These are phyloP conservation scores for Mortierella antarctica DNA, from an alignment of 192 early-diverging fungal species.

Conservation along the genomic window DNA sequence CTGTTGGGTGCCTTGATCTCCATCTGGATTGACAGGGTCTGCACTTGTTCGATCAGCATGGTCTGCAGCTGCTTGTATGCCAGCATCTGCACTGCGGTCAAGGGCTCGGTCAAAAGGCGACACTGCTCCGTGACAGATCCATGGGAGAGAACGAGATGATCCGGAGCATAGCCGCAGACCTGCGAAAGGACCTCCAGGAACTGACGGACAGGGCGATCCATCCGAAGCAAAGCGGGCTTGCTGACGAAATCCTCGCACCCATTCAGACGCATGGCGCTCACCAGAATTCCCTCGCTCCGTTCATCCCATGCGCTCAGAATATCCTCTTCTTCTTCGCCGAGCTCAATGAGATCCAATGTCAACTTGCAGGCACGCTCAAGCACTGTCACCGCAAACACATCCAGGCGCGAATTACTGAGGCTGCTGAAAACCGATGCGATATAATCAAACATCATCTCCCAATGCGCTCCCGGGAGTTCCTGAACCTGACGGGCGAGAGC, in stretches of 20 bases:
- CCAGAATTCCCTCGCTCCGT: conserved; percentile 29
- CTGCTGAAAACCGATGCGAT: conserved; percentile 12
- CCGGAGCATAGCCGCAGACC: conserved; percentile 21
- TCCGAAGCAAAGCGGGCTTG: conserved; percentile 2
- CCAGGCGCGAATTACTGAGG: conserved; percentile 1
- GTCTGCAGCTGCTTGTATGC: conserved; percentile 45
- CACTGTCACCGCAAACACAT: conserved; percentile 6
- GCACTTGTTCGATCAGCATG: conserved; percentile 36
- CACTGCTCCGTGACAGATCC: conserved; percentile 42
- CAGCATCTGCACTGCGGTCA: conserved; percentile 35
- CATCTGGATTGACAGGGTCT: conserved; percentile 41
- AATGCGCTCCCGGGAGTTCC: conserved; percentile 58
- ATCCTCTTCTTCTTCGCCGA: conserved; percentile 42
- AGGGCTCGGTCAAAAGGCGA: conserved; percentile 27
- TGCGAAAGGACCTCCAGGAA: conserved; percentile 28
- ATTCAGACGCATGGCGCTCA: conserved; percentile 29
- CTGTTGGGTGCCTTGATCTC: conserved; percentile 36
- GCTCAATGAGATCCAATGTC: conserved; percentile 30
- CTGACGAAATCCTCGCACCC: conserved; percentile 13
- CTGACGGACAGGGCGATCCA: conserved; percentile 50
- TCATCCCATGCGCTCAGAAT: conserved; percentile 49
- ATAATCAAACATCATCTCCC: conserved; percentile 54
- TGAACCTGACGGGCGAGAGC: conserved; percentile 51
- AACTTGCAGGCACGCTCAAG: conserved; percentile 28
- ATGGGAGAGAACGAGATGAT: conserved; percentile 29